A percentile compares a stretch with the other conserved stretches of the same genome.
These are phyloP conservation scores for Aphanomyces astaci DNA, from an alignment of 352 stramenopile genomes.

Conservation along the genomic window DNA sequence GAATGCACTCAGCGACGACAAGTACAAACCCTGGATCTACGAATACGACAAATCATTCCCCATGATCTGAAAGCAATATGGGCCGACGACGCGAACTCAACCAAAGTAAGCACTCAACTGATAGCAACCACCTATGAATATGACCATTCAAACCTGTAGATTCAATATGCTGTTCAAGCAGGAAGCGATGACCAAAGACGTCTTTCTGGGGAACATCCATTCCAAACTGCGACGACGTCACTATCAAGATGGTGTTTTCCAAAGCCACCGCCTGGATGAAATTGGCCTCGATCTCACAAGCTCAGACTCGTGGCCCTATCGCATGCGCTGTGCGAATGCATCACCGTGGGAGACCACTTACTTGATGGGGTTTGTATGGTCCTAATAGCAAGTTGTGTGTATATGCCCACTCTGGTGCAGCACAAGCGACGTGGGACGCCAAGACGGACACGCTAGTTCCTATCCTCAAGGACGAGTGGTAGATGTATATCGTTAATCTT, in stretches of 20 bases:
- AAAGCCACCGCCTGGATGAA: too few relatives aligned
- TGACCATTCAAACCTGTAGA: too few relatives aligned
- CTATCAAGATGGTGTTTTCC: constrained; percentile 66
- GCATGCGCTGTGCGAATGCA: constrained; percentile 49
- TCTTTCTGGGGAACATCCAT: constrained; percentile 76
- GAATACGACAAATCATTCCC: constrained; percentile 59
- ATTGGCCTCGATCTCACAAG: too few relatives aligned
- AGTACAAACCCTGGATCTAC: constrained; percentile 26
- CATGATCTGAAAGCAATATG: constrained; percentile 65
- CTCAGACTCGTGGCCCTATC: too few relatives aligned
- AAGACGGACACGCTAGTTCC: constrained; percentile 41
- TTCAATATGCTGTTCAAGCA: constrained; percentile 79
- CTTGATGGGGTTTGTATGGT: too few relatives aligned
- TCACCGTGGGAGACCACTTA: too few relatives aligned
- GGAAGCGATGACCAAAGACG: constrained; percentile 76
- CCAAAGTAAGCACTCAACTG: too few relatives aligned
- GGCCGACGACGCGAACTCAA: constrained; percentile 41
- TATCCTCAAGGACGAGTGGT: constrained; percentile 51
- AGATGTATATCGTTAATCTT: too few relatives aligned
- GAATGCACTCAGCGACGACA: neutral
- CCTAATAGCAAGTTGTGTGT: constrained; percentile 48
- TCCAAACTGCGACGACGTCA: constrained; percentile 72
- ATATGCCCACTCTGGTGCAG: constrained; percentile 62
- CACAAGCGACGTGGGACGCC: constrained; percentile 68
- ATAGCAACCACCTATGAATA: too few relatives aligned